Conservation (phyloP, 768 basidiomycete species). For the Fomitopsis serialis region DNA sequence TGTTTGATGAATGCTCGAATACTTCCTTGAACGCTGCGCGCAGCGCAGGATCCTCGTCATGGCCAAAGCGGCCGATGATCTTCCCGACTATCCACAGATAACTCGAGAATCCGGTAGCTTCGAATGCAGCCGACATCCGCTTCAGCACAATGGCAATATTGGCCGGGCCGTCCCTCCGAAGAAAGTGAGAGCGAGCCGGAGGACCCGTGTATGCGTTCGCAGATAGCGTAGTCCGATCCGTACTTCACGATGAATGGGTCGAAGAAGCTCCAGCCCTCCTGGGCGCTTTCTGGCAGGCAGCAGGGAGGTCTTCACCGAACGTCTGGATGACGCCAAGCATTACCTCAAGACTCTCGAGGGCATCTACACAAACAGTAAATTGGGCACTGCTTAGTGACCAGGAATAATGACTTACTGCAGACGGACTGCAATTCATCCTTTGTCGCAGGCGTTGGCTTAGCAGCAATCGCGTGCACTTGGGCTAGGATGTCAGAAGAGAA, state of each 20-base stretch:
- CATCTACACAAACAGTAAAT: conserved; percentile 41
- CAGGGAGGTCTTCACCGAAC: conserved; percentile 79
- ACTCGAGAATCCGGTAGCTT: conserved; percentile 73
- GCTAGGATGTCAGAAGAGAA: conserved; percentile 85
- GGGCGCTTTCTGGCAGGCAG: conserved; percentile 73
- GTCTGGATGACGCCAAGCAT: conserved; percentile 81
- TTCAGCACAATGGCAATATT: conserved; percentile 67
- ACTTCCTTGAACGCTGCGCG: conserved; percentile 53
- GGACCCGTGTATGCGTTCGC: conserved; percentile 80
- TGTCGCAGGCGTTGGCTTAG: conserved; percentile 47
- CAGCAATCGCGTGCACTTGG: conserved; percentile 61
- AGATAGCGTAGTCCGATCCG: conserved; percentile 67
- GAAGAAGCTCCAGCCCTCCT: conserved; percentile 80
- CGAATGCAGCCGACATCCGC: conserved; percentile 76
- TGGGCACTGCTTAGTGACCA: not conserved
- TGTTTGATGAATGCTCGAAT: conserved; percentile 73
- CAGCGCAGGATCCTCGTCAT: conserved; percentile 51
- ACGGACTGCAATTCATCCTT: conserved; percentile 68
- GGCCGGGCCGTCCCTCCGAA: conserved; percentile 65
- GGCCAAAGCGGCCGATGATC: conserved; percentile 70
- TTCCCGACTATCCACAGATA: conserved; percentile 96
- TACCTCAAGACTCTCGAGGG: conserved; percentile 88
- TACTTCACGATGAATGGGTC: conserved; percentile 77
- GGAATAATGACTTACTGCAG: conserved; percentile 46
- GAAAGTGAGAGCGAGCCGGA: conserved; percentile 79